A percentile compares a stretch with the other conserved stretches of the same genome.
phyloP scores from a whole-genome alignment of 192 early-diverging fungal genomes.

The Chytriomyces confervae region DNA sequence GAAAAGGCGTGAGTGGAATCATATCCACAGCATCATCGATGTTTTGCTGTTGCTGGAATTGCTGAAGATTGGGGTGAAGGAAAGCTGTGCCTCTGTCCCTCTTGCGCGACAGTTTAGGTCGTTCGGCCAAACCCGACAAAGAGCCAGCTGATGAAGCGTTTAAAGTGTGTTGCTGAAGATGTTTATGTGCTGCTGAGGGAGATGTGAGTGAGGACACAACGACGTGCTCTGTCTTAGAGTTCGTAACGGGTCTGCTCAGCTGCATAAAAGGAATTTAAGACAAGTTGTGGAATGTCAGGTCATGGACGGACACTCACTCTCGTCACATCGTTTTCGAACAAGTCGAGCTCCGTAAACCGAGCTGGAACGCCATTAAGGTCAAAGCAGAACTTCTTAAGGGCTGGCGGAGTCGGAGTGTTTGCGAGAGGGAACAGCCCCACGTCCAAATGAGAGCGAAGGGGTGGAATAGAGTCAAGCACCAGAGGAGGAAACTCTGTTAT shows the following conservation, averaged over 20 bases:
- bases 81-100: neutral
- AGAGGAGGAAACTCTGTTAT: slow-evolving; percentile 73
- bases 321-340: slow-evolving; percentile 55
- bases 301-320: slow-evolving; percentile 25
- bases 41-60: neutral
- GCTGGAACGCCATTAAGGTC: slow-evolving; percentile 77
- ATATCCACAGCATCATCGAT: neutral
- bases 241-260: neutral
- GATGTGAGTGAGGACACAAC: neutral
- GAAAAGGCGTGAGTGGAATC: slow-evolving; percentile 22
- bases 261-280: neutral
- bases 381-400: slow-evolving; percentile 79
- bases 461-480: slow-evolving; percentile 50
- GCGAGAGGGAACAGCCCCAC: slow-evolving; percentile 75
- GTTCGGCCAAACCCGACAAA: no score
- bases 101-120: neutral
- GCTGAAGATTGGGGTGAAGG: neutral
- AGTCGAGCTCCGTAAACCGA: slow-evolving; percentile 67
- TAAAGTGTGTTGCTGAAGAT: slow-evolving; percentile 32
- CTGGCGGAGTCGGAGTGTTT: slow-evolving; percentile 73
- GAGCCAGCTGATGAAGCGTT: neutral
- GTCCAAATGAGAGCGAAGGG: slow-evolving; percentile 44
- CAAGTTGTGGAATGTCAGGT: neutral
- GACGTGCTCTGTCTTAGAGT: neutral
- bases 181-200: neutral